Base-by-base conservation (phyloP, 306 rosid species). In the Begonia peltatifolia region DNA sequence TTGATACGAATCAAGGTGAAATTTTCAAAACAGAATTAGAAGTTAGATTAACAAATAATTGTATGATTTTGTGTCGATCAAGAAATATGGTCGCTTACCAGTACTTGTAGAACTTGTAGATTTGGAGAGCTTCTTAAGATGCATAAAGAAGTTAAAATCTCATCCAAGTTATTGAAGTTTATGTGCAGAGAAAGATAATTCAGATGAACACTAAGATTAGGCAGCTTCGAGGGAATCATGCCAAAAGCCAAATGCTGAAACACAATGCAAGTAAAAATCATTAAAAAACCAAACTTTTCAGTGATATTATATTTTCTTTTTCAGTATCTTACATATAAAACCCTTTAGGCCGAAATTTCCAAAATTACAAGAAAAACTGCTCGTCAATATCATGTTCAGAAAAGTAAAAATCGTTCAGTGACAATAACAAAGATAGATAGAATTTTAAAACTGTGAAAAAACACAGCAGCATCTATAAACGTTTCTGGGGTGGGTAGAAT, bases 191-290 rank as follows among this genome's bases (percentile, higher is more conserved):
- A 82, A 56, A 82, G 85, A 54, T 54, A 82, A 54, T 41, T 70
- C 50, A 82, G 70, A 73, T 70, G 70, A 23, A n/a, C 8, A 69
- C 78, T 72, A 50, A 58, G 72, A 53, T 58, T 66, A 20, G 80
- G 76, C 49, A 78, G 77, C 57, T 16, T 68, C 42, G 12, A 47
- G 22, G 76, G 77, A 59, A 75, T 68, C 35, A 50, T n/a, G 16
- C 80, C 85, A 35, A 43, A 12, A 17, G 85, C 71, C 71, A 78
- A 66, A 78, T 75, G 73, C 80, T 78, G 76, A 58, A 68, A 30
- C 54, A 57, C 14, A 71, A 64, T 22, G 57, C 20, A 42, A 14
- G 9, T 2, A 7, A 30, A 30, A 20, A 20, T 20, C 23, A 20
- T 20, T 20, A 20, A 30, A 30, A 30, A 30, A 30, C 9, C 38